Evolutionary conservation across 1,139 yeast genomes (phyloP).

Genomic region (Zhuliangozyma parablackwelliae): DNA sequence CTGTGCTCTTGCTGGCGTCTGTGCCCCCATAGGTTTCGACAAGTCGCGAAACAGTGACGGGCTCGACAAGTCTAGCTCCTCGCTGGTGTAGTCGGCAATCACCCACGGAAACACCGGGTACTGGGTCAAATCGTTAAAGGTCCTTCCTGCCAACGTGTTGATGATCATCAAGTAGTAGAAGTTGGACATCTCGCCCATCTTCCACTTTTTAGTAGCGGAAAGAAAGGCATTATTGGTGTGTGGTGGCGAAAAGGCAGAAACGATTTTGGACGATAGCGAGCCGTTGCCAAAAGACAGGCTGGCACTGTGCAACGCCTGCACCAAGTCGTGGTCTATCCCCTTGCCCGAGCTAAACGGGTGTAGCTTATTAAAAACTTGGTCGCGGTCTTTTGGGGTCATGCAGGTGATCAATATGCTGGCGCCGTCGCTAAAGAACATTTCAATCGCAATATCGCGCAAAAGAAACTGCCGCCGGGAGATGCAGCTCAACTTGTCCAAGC

Average conservation of each 20-base stretch:
- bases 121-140: conserved; percentile 81
- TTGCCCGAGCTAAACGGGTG: conserved; percentile 43
- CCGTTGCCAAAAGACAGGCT: conserved; percentile 14
- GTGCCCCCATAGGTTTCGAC: conserved; percentile 90
- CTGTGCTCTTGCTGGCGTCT: conserved; percentile 50
- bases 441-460: conserved; percentile 73
- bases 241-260: conserved; percentile 30
- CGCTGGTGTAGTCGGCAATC: conserved; percentile 71
- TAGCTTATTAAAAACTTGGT: conserved; percentile 47
- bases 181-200: conserved; percentile 69
- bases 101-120: conserved; percentile 93
- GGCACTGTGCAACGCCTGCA: conserved; percentile 46
- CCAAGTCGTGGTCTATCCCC: conserved; percentile 48
- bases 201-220: conserved; percentile 67
- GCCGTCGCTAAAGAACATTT: conserved; percentile 70
- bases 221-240: conserved; percentile 23
- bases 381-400: conserved; percentile 47
- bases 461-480: conserved; percentile 71
- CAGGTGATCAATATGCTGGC: conserved; percentile 62
- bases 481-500: conserved; percentile 50
- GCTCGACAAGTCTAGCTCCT: conserved; percentile 54
- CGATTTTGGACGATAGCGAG: conserved; percentile 29
- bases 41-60: conserved; percentile 66
- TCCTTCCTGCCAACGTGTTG: conserved; percentile 81
- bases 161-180: conserved; percentile 74